Evolutionary conservation across 176 grass and related monocot genomes (phyloP).

Genomic region (Lolium rigidum): DNA sequence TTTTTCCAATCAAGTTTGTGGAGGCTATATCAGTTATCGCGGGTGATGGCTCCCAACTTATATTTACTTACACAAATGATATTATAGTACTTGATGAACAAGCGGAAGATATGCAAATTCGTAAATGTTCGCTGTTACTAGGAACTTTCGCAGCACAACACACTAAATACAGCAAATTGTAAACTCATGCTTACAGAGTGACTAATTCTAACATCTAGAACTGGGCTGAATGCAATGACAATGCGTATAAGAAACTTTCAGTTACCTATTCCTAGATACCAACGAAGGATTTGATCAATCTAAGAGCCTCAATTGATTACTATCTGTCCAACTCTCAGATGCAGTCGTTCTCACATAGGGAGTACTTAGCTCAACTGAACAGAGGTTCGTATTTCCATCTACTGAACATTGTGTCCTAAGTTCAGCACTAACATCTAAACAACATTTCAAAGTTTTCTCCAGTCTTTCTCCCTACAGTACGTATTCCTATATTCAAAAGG

Average conservation of each 20-base stretch:
- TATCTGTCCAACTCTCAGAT: not conserved
- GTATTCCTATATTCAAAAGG: not conserved
- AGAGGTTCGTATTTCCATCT: slow-evolving; percentile 11
- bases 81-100: not conserved
- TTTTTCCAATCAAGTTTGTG: slow-evolving; percentile 26
- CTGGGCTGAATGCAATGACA: not conserved
- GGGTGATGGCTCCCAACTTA: not conserved
- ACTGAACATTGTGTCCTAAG: not conserved
- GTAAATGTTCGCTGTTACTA: not conserved
- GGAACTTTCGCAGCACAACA: not conserved
- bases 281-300: not conserved
- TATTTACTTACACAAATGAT: not conserved
- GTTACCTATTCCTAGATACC: not conserved
- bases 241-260: not conserved
- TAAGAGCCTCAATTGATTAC: not conserved
- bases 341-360: not conserved
- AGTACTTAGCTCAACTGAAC: not conserved
- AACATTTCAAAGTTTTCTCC: not conserved
- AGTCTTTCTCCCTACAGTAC: not conserved
- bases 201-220: not conserved
- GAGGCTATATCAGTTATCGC: not conserved
- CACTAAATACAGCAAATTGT: not conserved
- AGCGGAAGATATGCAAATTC: not conserved
- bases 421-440: not conserved
- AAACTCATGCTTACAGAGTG: not conserved